Conservation (phyloP, 1,284 basidiomycete genomes). For the Trichosporon ovoides region DNA sequence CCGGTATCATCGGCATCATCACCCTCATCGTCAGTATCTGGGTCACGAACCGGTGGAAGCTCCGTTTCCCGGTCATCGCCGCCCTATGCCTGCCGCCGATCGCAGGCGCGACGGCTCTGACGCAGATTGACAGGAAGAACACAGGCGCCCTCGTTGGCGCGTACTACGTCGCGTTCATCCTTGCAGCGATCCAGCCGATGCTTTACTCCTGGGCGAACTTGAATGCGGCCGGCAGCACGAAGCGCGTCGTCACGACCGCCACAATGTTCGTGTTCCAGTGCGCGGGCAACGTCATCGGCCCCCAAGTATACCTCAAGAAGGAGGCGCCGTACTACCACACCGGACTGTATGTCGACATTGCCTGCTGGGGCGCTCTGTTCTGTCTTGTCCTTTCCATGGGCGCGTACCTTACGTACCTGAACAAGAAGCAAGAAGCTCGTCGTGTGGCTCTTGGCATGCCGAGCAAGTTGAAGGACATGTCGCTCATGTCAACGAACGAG, state of each 20-base stretch:
- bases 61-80: constrained; percentile 56
- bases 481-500: constrained; percentile 31
- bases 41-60: constrained; percentile 53
- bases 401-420: constrained; percentile 38
- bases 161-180: constrained; percentile 41
- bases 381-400: constrained; percentile 38
- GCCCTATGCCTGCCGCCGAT: constrained; percentile 34
- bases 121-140: constrained; percentile 26
- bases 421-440: constrained; percentile 34
- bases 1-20: constrained; percentile 53
- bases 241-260: constrained; percentile 40
- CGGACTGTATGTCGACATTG: constrained; percentile 43
- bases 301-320: constrained; percentile 38
- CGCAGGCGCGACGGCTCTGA: constrained; percentile 38
- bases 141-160: constrained; percentile 33
- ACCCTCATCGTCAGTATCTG: constrained; percentile 49
- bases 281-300: constrained; percentile 33
- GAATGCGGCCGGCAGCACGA: constrained; percentile 43
- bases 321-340: constrained; percentile 38
- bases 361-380: constrained; percentile 32
- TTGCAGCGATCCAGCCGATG: constrained; percentile 37
- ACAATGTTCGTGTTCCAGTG: constrained; percentile 31
- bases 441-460: constrained; percentile 40
- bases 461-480: constrained; percentile 40
- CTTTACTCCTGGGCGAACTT: constrained; percentile 40